Percentiles rank a stretch among this genome's conserved stretches.
These are phyloP conservation scores for Ustilago esculenta DNA, from an alignment of 1,284 basidiomycete genomes.

Conservation along the genomic window DNA sequence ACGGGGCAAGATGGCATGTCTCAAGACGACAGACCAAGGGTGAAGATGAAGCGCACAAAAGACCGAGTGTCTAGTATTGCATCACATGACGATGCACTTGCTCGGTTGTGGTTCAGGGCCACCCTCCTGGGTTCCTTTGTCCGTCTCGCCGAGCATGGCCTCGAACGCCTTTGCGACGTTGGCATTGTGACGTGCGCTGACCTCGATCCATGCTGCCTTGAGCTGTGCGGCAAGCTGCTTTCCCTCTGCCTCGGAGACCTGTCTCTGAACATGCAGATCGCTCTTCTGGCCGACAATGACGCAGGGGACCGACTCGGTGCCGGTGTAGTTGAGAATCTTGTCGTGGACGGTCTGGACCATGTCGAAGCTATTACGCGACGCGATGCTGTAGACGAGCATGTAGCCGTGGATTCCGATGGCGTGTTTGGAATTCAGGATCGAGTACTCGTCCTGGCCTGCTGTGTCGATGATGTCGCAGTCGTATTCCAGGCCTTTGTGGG, in stretches of 20 bases:
- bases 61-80: too few species aligned
- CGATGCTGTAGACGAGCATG: slow-evolving; percentile 92
- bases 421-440: slow-evolving; percentile 81
- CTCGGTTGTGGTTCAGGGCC: slow-evolving; percentile 60
- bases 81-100: slow-evolving; percentile 62
- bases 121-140: slow-evolving; percentile 52
- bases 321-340: slow-evolving; percentile 96
- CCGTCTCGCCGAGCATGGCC: slow-evolving; percentile 63
- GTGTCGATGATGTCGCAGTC: slow-evolving; percentile 98
- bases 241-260: slow-evolving; percentile 64
- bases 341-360: slow-evolving; percentile 96
- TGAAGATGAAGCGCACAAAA: too few species aligned
- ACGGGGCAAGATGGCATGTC: too few species aligned
- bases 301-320: slow-evolving; percentile 87
- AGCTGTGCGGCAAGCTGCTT: slow-evolving; percentile 61
- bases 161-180: slow-evolving; percentile 66
- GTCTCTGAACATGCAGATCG: slow-evolving; percentile 79
- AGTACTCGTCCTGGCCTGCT: slow-evolving; percentile 92
- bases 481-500: slow-evolving; percentile 84
- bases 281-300: slow-evolving; percentile 96
- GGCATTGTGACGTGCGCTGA: slow-evolving; percentile 63
- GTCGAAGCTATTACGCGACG: slow-evolving; percentile 89
- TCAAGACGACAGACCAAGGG: too few species aligned
- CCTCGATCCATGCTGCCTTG: slow-evolving; percentile 64
- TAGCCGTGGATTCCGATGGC: slow-evolving; percentile 85